A percentile compares a stretch with the other conserved stretches of the same genome.
These are phyloP conservation scores for Primulina tabacum DNA, from an alignment of 257 asterid species.

Conservation along the genomic window DNA sequence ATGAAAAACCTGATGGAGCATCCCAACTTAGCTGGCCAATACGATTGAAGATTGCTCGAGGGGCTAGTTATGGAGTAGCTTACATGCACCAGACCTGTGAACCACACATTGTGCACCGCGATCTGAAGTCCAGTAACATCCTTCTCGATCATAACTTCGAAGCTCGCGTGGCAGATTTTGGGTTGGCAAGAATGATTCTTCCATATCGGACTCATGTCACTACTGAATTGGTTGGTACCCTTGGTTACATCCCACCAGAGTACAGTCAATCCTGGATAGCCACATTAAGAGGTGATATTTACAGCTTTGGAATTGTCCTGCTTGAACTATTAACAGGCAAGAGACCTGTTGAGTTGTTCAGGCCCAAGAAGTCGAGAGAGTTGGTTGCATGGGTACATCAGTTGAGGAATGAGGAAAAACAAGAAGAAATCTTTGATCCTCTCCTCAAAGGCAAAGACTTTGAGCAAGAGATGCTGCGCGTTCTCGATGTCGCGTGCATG, in stretches of 20 bases:
- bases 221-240: constrained; percentile 92
- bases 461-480: constrained; percentile 73
- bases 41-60: constrained; percentile 69
- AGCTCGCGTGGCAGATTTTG: constrained; percentile 95
- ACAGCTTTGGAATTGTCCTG: constrained; percentile 91
- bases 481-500: constrained; percentile 83
- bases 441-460: constrained; percentile 60
- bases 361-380: constrained; percentile 69
- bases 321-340: constrained; percentile 81
- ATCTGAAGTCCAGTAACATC: constrained; percentile 88
- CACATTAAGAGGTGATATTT: constrained; percentile 87
- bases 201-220: constrained; percentile 91
- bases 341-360: constrained; percentile 85
- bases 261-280: constrained; percentile 97
- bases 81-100: constrained; percentile 91
- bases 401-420: constrained; percentile 69
- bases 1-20: constrained; percentile 82
- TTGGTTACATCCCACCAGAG: constrained; percentile 97
- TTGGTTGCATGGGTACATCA: constrained; percentile 78
- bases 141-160: constrained; percentile 78
- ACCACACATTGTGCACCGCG: constrained; percentile 96
- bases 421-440: constrained; percentile 72
- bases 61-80: constrained; percentile 79
- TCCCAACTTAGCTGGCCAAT: constrained; percentile 78
- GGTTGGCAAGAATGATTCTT: constrained; percentile 78